A percentile compares a stretch with the other conserved stretches of the same genome.
These are phyloP conservation scores for Saxophila tyrrhenica DNA, from an alignment of 495 filamentous ascomycete species.

Conservation along the genomic window DNA sequence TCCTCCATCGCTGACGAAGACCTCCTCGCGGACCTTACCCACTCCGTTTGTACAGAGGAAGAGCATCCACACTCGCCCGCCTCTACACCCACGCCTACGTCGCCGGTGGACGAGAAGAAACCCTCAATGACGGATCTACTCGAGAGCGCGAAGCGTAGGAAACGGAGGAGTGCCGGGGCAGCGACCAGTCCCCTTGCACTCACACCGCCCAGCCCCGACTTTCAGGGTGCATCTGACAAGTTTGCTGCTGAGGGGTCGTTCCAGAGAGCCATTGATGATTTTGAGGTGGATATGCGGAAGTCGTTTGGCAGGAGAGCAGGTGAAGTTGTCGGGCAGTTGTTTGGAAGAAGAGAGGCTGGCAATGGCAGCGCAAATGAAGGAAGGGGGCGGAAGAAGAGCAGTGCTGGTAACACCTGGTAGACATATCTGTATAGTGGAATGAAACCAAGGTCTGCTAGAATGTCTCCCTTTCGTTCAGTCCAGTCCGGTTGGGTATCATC, in stretches of 20 bases:
- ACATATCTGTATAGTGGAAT: no score
- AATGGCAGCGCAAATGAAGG: background rate
- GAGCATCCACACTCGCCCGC: background rate
- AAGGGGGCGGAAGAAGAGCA: background rate
- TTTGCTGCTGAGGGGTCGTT: background rate
- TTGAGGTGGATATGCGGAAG: constrained; percentile 12
- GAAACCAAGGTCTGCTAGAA: no score
- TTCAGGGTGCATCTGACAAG: background rate
- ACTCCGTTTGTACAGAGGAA: background rate
- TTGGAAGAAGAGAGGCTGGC: background rate
- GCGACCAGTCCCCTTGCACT: constrained; percentile 11
- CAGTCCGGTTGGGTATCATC: no score
- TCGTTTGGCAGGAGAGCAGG: constrained; percentile 1
- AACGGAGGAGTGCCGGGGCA: constrained; percentile 5
- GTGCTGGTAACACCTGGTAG: background rate
- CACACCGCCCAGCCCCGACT: constrained; percentile 9
- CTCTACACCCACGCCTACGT: background rate
- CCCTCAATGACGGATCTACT: constrained; percentile 15
- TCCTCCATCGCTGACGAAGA: background rate
- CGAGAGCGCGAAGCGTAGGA: constrained; percentile 9
- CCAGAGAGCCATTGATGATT: constrained; percentile 14
- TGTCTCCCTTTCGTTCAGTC: no score
- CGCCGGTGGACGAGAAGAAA: constrained; percentile 5
- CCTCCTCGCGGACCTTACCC: background rate
- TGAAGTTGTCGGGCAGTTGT: background rate